Conservation (phyloP, 2,329 filamentous ascomycete species). For the Alternaria consortialis region DNA sequence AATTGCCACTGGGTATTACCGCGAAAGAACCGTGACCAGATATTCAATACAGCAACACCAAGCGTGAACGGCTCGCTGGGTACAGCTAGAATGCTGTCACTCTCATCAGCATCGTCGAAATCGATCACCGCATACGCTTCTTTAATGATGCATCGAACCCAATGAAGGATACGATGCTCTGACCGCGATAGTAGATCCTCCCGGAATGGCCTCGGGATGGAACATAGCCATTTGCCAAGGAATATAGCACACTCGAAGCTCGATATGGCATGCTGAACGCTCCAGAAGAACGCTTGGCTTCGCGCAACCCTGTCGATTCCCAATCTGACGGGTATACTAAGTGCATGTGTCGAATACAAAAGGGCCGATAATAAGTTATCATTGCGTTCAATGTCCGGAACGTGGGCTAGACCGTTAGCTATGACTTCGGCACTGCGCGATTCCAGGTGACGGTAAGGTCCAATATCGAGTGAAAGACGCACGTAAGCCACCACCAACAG, state of each 20-base stretch:
- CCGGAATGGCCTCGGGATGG: slow-evolving; percentile 31
- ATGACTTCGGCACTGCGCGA: slow-evolving; percentile 55
- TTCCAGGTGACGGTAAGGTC: slow-evolving; percentile 56
- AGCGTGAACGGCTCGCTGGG: slow-evolving; percentile 43
- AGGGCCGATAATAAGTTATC: slow-evolving; percentile 61
- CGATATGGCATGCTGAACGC: slow-evolving; percentile 64
- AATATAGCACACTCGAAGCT: slow-evolving; percentile 65
- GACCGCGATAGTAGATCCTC: slow-evolving; percentile 31
- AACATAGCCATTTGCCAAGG: slow-evolving; percentile 61
- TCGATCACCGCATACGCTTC: slow-evolving; percentile 54
- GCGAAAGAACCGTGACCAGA: slow-evolving; percentile 60
- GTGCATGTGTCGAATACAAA: slow-evolving; percentile 63
- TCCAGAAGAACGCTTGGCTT: slow-evolving; percentile 67
- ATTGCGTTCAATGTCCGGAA: slow-evolving; percentile 57
- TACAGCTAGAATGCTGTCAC: slow-evolving; percentile 19
- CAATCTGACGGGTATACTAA: slow-evolving; percentile 65
- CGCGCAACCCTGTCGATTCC: slow-evolving; percentile 64
- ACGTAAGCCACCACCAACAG: slow-evolving; percentile 59
- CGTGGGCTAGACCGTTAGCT: slow-evolving; percentile 50
- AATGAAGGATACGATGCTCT: slow-evolving; percentile 58
- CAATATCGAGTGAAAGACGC: slow-evolving; percentile 58
- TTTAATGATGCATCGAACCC: slow-evolving; percentile 58
- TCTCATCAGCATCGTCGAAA: slow-evolving; percentile 33
- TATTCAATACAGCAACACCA: slow-evolving; percentile 54
- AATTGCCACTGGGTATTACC: slow-evolving; percentile 61